A percentile compares a stretch with the other conserved stretches of the same genome.
Evolutionary conservation across 1,284 basidiomycete genomes (phyloP).

Genomic region (Boletus austroedulis): DNA sequence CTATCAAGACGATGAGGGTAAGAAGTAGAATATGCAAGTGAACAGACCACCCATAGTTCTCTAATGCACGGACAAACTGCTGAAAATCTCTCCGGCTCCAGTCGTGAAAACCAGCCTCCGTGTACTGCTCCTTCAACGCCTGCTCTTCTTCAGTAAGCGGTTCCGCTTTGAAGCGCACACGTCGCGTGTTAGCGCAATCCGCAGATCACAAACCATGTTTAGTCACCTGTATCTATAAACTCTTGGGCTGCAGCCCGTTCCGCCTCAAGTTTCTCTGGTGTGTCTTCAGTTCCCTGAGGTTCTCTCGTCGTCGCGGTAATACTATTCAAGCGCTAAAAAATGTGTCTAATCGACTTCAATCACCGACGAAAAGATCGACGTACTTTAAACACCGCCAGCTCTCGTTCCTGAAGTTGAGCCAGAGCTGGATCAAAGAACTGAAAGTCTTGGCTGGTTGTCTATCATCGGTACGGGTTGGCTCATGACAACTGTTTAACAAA

Average conservation of each 20-base stretch:
- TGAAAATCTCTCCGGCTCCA: conserved; percentile 96
- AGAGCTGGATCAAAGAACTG: conserved; percentile 93
- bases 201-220: background rate
- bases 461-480: background rate
- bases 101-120: conserved; percentile 80
- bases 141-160: conserved; percentile 85
- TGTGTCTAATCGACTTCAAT: background rate
- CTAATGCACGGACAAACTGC: conserved; percentile 82
- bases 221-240: conserved; percentile 75
- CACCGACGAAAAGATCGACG: background rate
- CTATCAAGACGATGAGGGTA: conserved; percentile 35
- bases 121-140: conserved; percentile 74
- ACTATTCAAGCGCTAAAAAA: conserved; percentile 59
- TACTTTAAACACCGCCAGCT: conserved; percentile 80
- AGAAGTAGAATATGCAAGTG: background rate
- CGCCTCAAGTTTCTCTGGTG: conserved; percentile 81
- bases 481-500: conserved; percentile 12
- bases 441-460: conserved; percentile 80
- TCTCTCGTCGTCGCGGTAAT: conserved; percentile 76
- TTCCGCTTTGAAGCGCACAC: conserved; percentile 53
- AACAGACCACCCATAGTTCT: conserved; percentile 81
- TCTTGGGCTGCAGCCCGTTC: conserved; percentile 83
- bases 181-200: background rate
- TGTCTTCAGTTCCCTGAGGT: conserved; percentile 68
- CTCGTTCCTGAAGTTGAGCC: conserved; percentile 84